A percentile compares a stretch with the other conserved stretches of the same genome.
phyloP scores from a whole-genome alignment of 148 eudicot genomes.

The Suaeda aralocaspica region DNA sequence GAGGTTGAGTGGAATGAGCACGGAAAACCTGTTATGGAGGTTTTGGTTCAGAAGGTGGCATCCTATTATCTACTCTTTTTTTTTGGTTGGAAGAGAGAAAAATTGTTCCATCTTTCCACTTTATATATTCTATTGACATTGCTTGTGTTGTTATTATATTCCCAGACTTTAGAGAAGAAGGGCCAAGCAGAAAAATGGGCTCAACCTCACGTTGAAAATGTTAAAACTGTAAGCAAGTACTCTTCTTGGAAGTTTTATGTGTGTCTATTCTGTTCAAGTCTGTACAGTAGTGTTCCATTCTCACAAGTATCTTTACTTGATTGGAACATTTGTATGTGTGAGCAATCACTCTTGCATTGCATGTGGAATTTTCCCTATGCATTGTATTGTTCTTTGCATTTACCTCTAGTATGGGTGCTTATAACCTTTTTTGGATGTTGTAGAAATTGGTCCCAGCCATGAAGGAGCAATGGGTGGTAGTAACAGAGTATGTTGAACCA shows the following conservation, averaged over 20 bases:
- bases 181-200: conserved; percentile 75
- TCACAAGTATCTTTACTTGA: not conserved
- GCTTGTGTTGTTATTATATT: conserved; percentile 11
- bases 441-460: conserved; percentile 69
- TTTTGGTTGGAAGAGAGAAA: too few species aligned
- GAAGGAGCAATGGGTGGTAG: conserved; percentile 66
- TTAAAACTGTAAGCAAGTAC: conserved; percentile 60
- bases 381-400: not conserved
- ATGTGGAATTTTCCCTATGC: not conserved
- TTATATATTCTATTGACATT: not conserved
- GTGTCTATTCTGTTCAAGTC: not conserved
- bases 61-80: conserved; percentile 19
- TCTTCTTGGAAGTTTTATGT: not conserved
- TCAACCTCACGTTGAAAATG: conserved; percentile 63
- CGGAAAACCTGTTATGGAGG: conserved; percentile 79
- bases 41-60: conserved; percentile 52
- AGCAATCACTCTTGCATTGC: conserved; percentile 8
- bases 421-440: conserved; percentile 23
- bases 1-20: conserved; percentile 64
- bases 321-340: not conserved
- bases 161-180: conserved; percentile 62
- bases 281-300: not conserved
- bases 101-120: not conserved
- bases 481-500: conserved; percentile 55
- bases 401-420: not conserved